These are phyloP conservation scores for Trichoderma aggressivum DNA, from an alignment of 2,329 filamentous ascomycete species.

Conservation along the genomic window DNA sequence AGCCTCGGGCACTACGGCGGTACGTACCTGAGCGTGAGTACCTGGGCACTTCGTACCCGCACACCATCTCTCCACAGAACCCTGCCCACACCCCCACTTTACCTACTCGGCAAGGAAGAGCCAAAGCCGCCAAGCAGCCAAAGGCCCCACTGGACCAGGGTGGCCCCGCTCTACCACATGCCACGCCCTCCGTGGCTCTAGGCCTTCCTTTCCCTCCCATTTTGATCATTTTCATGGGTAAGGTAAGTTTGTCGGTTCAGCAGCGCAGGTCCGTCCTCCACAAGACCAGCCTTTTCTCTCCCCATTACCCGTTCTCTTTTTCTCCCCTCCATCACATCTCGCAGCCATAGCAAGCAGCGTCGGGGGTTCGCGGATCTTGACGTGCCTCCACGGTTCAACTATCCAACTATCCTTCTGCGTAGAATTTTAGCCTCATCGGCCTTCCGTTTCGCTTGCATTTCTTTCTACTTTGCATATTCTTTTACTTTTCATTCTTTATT, in stretches of 20 bases:
- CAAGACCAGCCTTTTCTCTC: constrained; percentile 38
- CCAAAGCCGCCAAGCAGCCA: constrained; percentile 11
- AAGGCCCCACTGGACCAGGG: constrained; percentile 19
- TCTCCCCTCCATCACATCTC: constrained; percentile 33
- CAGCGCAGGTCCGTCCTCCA: constrained; percentile 40
- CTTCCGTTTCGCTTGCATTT: background rate
- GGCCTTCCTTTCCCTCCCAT: constrained; percentile 37
- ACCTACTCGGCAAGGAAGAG: constrained; percentile 5
- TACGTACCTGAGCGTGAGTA: background rate
- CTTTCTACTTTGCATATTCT: background rate
- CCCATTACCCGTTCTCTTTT: constrained; percentile 36
- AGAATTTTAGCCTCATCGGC: constrained; percentile 13
- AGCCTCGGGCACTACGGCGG: constrained; percentile 7
- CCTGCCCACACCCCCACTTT: background rate
- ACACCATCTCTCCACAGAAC: background rate
- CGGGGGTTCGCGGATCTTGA: constrained; percentile 25
- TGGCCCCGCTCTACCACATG: constrained; percentile 26
- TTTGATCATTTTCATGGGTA: constrained; percentile 41
- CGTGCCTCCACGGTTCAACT: background rate
- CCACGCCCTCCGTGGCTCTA: constrained; percentile 31
- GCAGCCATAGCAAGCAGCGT: constrained; percentile 27
- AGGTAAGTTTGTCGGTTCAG: constrained; percentile 41
- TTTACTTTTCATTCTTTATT: background rate
- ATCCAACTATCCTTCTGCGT: background rate
- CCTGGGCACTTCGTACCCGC: background rate